These are phyloP conservation scores for Bothriochloa decipiens DNA, from an alignment of 176 grass and related monocot species.

Conservation along the genomic window DNA sequence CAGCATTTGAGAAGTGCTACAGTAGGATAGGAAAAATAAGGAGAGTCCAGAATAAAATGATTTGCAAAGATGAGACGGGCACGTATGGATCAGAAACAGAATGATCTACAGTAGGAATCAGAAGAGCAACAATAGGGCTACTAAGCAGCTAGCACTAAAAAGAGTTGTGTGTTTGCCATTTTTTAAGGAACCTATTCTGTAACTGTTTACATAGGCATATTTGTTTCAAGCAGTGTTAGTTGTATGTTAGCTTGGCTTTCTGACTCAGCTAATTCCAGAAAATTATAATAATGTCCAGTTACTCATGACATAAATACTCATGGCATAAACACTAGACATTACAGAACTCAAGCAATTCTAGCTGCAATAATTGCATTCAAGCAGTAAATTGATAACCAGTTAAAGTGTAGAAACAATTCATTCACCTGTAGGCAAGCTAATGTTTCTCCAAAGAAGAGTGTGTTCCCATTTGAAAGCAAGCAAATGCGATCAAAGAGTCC, in stretches of 20 bases:
- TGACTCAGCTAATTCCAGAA: neutral
- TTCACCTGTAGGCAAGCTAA: constrained; percentile 93
- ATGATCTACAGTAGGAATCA: neutral
- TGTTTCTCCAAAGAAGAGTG: constrained; percentile 95
- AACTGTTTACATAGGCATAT: neutral
- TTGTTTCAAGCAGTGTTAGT: constrained; percentile 18
- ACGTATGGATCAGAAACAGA: neutral
- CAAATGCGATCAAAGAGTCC: constrained; percentile 97
- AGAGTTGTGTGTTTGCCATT: neutral
- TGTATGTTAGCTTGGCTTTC: neutral
- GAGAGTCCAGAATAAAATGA: neutral
- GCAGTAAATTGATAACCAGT: neutral
- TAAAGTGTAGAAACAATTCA: constrained; percentile 17
- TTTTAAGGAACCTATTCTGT: neutral
- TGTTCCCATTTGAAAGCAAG: constrained; percentile 95
- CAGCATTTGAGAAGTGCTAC: constrained; percentile 98
- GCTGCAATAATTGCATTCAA: neutral
- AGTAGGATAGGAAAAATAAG: constrained; percentile 43
- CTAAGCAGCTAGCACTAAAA: constrained; percentile 9
- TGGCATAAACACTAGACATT: neutral
- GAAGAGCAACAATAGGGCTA: neutral
- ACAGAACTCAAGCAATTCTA: neutral
- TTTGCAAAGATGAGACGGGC: neutral
- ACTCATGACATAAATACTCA: neutral
- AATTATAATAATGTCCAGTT: neutral